Evolutionary conservation across 768 basidiomycete genomes (phyloP).

Genomic region (Boletus coccyginus): DNA sequence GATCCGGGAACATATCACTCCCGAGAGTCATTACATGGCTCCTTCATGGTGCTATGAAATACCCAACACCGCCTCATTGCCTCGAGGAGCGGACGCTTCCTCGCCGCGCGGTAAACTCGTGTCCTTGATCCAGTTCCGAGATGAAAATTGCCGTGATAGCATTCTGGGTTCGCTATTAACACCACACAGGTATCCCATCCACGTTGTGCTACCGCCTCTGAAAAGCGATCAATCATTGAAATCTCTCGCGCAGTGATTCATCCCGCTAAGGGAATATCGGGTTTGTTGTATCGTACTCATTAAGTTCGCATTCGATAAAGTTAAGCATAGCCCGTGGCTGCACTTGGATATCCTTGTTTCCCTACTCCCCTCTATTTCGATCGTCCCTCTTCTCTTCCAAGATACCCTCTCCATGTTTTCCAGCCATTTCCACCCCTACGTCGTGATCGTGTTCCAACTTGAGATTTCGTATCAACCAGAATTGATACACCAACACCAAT

Average conservation of each 20-base stretch:
- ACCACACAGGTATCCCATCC: slow-evolving; percentile 1
- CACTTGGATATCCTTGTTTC: background rate
- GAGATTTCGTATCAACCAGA: slow-evolving; percentile 44
- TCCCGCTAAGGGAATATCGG: background rate
- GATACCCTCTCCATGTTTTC: slow-evolving; percentile 44
- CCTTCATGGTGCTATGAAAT: background rate
- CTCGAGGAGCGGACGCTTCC: slow-evolving; percentile 19
- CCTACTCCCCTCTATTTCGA: background rate
- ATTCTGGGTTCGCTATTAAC: background rate
- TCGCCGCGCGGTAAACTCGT: slow-evolving; percentile 20
- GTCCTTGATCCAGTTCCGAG: slow-evolving; percentile 8
- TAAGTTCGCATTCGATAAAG: background rate
- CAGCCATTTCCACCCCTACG: slow-evolving; percentile 42
- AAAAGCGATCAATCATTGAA: background rate
- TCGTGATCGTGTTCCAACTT: slow-evolving; percentile 41
- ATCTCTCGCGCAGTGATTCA: background rate
- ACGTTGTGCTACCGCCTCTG: background rate
- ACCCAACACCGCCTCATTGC: slow-evolving; percentile 15
- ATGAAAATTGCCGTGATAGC: background rate
- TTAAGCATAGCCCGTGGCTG: background rate
- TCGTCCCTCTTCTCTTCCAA: slow-evolving; percentile 12
- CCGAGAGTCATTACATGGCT: background rate
- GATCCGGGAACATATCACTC: background rate
- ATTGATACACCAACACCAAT: slow-evolving; percentile 40
- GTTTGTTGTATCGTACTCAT: background rate